These are phyloP conservation scores for Pisolithus sp. DNA, from an alignment of 768 basidiomycete genomes.

Conservation along the genomic window DNA sequence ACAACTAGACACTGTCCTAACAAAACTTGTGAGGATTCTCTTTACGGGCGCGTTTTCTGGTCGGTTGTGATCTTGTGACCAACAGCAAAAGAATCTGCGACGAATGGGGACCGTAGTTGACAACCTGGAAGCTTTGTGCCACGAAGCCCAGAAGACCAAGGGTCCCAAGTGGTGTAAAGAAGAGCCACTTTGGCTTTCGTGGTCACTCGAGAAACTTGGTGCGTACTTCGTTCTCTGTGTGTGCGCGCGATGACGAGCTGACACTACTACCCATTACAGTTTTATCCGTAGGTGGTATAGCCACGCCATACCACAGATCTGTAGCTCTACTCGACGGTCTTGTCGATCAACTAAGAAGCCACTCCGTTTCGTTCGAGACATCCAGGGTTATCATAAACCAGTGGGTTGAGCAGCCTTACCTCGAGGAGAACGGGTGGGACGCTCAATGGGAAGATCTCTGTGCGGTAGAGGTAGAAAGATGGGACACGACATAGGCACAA, in stretches of 20 bases:
- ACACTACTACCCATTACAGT: not conserved
- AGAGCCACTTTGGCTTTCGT: constrained; percentile 77
- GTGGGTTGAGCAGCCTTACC: constrained; percentile 66
- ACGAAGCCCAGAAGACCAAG: constrained; percentile 65
- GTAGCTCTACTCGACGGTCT: no score
- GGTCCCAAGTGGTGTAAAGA: constrained; percentile 65
- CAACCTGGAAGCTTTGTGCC: constrained; percentile 53
- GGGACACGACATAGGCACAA: constrained; percentile 37
- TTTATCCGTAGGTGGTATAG: not conserved
- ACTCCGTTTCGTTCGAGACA: constrained; percentile 61
- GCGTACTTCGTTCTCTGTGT: constrained; percentile 8
- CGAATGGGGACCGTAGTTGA: constrained; percentile 61
- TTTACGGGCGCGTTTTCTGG: not conserved
- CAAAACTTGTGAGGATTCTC: constrained; percentile 54
- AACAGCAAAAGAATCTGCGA: constrained; percentile 63
- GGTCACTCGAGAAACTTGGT: constrained; percentile 80
- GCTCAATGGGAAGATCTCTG: constrained; percentile 75
- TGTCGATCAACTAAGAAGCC: constrained; percentile 38
- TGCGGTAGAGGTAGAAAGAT: constrained; percentile 67
- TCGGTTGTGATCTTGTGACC: not conserved
- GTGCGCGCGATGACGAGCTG: no score
- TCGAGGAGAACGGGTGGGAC: constrained; percentile 63
- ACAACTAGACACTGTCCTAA: constrained; percentile 51
- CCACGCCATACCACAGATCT: no score
- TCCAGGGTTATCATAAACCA: constrained; percentile 56